Evolutionary conservation across 1,139 yeast genomes (phyloP).

Genomic region (Suhomyces maxii): DNA sequence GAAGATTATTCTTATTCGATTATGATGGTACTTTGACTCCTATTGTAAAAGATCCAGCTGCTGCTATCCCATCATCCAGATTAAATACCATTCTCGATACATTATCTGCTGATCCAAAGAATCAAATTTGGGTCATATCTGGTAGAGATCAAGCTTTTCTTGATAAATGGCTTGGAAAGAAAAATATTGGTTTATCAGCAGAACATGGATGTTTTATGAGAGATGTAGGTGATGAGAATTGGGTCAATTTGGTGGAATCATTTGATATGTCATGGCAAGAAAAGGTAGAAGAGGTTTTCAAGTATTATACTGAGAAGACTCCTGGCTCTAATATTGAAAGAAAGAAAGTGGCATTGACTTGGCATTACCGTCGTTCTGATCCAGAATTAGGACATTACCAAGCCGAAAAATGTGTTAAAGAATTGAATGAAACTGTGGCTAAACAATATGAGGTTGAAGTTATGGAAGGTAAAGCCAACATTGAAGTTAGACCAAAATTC

Average conservation of each 20-base stretch:
- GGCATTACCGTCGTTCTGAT: slow-evolving; percentile 96
- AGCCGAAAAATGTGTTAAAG: slow-evolving; percentile 70
- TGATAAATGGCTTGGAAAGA: slow-evolving; percentile 82
- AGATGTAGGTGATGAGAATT: slow-evolving; percentile 56
- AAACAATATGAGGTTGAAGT: slow-evolving; percentile 82
- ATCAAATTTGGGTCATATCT: slow-evolving; percentile 91
- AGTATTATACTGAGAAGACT: slow-evolving; percentile 76
- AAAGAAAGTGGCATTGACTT: slow-evolving; percentile 91
- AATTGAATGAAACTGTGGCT: slow-evolving; percentile 61
- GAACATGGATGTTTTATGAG: slow-evolving; percentile 97
- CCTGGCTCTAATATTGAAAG: slow-evolving; percentile 87
- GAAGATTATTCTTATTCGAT: slow-evolving; percentile 85
- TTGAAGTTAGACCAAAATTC: slow-evolving; percentile 92
- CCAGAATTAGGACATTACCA: slow-evolving; percentile 90
- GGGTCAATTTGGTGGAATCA: slow-evolving; percentile 83
- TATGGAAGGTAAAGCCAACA: slow-evolving; percentile 96
- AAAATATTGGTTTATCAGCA: slow-evolving; percentile 79
- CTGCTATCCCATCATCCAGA: slow-evolving; percentile 89
- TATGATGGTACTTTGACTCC: slow-evolving; percentile 98
- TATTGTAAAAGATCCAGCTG: slow-evolving; percentile 95
- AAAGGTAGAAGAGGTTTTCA: slow-evolving; percentile 72
- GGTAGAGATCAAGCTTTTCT: slow-evolving; percentile 93
- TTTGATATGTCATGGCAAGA: slow-evolving; percentile 94
- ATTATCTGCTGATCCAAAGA: slow-evolving; percentile 72
- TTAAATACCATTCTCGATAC: slow-evolving; percentile 59